These are phyloP conservation scores for Fusarium musae DNA, from an alignment of 2,329 filamentous ascomycete genomes.

Conservation along the genomic window DNA sequence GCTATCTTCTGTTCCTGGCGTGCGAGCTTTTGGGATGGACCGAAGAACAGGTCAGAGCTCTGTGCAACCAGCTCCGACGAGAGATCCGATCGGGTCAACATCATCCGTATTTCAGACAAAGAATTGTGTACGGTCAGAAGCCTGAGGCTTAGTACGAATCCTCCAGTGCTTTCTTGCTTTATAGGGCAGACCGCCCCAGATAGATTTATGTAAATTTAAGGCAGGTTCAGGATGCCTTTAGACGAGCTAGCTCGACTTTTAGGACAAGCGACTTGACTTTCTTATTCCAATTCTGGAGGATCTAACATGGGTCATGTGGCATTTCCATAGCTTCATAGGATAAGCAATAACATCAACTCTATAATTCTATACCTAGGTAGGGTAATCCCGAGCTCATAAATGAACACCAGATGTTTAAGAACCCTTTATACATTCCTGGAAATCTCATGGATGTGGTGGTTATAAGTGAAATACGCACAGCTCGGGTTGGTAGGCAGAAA, in stretches of 20 bases:
- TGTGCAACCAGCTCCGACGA: conserved; percentile 3
- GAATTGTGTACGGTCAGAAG: conserved; percentile 16
- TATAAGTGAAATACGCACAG: neutral
- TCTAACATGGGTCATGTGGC: too few species aligned
- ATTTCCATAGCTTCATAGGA: accelerated
- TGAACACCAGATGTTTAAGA: accelerated
- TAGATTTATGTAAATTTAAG: neutral
- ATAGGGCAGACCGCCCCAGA: neutral
- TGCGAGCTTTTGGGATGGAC: conserved; percentile 16
- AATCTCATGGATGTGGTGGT: accelerated
- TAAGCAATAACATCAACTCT: accelerated
- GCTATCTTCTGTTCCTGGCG: conserved; percentile 7
- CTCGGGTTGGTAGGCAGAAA: neutral
- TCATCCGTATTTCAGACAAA: conserved; percentile 20
- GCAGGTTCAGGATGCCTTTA: neutral
- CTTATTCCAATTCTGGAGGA: neutral
- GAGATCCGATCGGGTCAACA: conserved; percentile 10
- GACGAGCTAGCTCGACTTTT: too few species aligned
- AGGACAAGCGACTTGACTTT: neutral
- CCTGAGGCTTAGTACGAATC: neutral
- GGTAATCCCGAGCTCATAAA: neutral
- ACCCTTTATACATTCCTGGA: too few species aligned
- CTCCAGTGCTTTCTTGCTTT: accelerated
- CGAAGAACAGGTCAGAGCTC: neutral
- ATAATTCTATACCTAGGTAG: too few species aligned